phyloP scores from a whole-genome alignment of 805 yeast species.

The Wickerhamomyces alni region DNA sequence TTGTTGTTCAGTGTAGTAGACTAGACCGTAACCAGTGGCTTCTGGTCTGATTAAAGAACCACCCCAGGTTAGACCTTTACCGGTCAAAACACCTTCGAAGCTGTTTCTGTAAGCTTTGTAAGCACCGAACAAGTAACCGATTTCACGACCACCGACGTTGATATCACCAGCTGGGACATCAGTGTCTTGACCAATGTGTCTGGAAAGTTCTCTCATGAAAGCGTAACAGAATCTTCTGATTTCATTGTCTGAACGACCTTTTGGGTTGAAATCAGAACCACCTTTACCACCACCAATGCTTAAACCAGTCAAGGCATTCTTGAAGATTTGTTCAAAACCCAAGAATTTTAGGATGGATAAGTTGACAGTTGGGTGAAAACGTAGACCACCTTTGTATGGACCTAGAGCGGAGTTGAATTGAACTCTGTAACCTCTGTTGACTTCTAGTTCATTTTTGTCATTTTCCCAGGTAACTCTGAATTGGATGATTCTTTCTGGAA shows the following conservation, averaged over 20 bases:
- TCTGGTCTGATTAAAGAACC: conserved; percentile 98
- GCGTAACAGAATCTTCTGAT: conserved; percentile 95
- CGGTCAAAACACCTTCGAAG: conserved; percentile 97
- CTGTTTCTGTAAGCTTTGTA: conserved; percentile 86
- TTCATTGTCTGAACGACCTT: conserved; percentile 88
- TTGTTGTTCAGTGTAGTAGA: conserved; percentile 97
- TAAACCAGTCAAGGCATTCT: conserved; percentile 95
- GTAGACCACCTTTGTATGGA: conserved; percentile 98
- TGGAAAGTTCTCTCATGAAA: conserved; percentile 91
- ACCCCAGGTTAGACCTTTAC: conserved; percentile 98
- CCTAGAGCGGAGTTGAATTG: conserved; percentile 98
- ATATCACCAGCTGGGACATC: conserved; percentile 99
- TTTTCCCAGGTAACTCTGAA: conserved; percentile 98
- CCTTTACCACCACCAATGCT: conserved; percentile 99
- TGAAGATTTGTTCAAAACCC: conserved; percentile 98
- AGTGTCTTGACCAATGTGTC: conserved; percentile 95
- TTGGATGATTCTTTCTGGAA: conserved; percentile 94
- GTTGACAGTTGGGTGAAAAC: conserved; percentile 97
- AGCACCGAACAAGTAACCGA: conserved; percentile 88
- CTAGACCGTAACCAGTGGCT: conserved; percentile 98
- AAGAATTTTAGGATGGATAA: conserved; percentile 91
- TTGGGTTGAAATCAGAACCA: conserved; percentile 97
- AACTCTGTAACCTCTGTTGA: conserved; percentile 96
- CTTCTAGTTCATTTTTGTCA: conserved; percentile 86
- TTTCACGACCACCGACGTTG: conserved; percentile 85